Conservation (phyloP, 352 stramenopile genomes). For the Plasmopara halstedii region DNA sequence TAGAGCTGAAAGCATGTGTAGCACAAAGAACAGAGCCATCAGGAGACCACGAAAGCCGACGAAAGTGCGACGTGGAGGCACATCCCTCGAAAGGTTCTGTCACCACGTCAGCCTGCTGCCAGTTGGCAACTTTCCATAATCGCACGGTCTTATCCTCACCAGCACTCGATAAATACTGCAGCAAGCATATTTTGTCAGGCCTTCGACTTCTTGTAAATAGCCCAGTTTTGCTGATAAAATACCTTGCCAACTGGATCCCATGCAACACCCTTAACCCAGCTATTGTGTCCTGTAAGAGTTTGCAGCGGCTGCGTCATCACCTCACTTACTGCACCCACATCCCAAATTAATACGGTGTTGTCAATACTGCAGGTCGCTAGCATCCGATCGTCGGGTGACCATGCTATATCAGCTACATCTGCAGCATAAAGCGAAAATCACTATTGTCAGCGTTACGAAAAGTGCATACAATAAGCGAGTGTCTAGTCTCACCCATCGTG, state of each 20-base stretch:
- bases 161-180: constrained; percentile 75
- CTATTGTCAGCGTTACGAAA: constrained; percentile 2
- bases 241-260: constrained; percentile 85
- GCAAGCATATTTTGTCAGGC: not conserved
- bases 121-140: constrained; percentile 77
- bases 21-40: constrained; percentile 73
- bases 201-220: not conserved
- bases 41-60: constrained; percentile 76
- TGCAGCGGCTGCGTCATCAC: constrained; percentile 80
- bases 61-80: constrained; percentile 77
- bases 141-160: constrained; percentile 83
- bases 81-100: constrained; percentile 69
- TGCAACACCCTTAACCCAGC: constrained; percentile 82
- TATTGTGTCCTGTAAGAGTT: constrained; percentile 67
- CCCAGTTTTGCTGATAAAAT: not conserved
- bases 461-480: not conserved
- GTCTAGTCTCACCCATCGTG: constrained; percentile 52
- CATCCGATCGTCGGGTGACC: constrained; percentile 83
- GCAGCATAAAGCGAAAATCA: constrained; percentile 1
- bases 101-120: constrained; percentile 58
- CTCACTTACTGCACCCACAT: constrained; percentile 48
- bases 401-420: constrained; percentile 83
- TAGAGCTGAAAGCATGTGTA: constrained; percentile 81
- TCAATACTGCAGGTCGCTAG: constrained; percentile 86
- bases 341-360: constrained; percentile 85